These are phyloP conservation scores for Hanseniaspora taiwanica DNA, from an alignment of 805 yeast species.

Conservation along the genomic window DNA sequence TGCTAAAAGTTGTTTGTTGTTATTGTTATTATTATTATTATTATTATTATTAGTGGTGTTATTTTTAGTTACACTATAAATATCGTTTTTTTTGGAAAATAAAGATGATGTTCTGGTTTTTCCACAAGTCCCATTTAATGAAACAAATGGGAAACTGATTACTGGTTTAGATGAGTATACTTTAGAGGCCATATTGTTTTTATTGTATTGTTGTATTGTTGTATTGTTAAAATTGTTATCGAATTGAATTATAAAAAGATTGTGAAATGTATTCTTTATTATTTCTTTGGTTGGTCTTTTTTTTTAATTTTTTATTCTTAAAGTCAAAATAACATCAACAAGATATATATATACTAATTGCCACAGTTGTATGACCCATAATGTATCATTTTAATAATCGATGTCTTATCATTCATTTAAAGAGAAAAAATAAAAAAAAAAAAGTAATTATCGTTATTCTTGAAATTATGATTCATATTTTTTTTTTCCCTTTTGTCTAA, in stretches of 20 bases:
- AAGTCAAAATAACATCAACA: too few species aligned
- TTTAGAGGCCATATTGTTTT: neutral
- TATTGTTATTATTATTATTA: neutral
- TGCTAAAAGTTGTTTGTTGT: neutral
- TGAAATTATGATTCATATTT: too few species aligned
- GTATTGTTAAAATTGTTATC: neutral
- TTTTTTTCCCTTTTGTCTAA: too few species aligned
- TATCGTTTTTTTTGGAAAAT: neutral
- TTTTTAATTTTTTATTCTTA: too few species aligned
- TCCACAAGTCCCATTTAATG: neutral
- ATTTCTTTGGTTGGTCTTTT: too few species aligned
- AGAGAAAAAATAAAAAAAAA: too few species aligned
- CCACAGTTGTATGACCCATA: too few species aligned
- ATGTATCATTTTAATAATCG: too few species aligned
- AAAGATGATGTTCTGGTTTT: neutral
- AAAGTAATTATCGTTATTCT: too few species aligned
- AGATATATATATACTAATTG: too few species aligned
- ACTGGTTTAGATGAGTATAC: conserved; percentile 1
- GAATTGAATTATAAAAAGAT: neutral
- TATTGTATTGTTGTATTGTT: neutral
- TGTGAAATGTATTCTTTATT: too few species aligned
- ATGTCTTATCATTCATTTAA: too few species aligned
- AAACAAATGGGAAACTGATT: neutral
- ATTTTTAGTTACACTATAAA: neutral
- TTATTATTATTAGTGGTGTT: neutral